Percentiles rank a stretch among this genome's conserved stretches.
Conservation (phyloP, 164 flowering plant genomes). For the Vitis rotundifolia region DNA sequence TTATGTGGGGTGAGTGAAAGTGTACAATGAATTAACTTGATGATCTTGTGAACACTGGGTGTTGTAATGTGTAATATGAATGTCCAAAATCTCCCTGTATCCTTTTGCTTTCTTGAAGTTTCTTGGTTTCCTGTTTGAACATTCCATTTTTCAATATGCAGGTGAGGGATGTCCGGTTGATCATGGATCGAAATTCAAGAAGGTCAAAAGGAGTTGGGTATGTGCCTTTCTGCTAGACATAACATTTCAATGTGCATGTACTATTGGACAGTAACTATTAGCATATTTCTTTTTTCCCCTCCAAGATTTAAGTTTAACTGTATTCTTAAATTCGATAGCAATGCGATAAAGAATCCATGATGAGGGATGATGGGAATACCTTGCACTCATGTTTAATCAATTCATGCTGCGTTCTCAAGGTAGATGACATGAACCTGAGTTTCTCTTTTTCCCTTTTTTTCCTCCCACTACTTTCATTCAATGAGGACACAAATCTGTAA, state of each 20-base stretch:
- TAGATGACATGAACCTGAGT: conserved; percentile 53
- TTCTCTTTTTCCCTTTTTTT: conserved; percentile 18
- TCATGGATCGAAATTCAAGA: conserved; percentile 97
- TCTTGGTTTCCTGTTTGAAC: neutral
- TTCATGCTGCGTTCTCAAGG: conserved; percentile 65
- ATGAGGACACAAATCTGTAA: conserved; percentile 5
- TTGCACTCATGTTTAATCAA: conserved; percentile 68
- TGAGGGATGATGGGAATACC: conserved; percentile 65
- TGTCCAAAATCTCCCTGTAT: neutral
- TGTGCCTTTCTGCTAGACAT: conserved; percentile 25
- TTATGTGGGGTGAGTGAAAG: conserved; percentile 31
- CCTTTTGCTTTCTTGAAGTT: neutral
- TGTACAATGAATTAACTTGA: conserved; percentile 13
- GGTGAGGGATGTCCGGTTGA: conserved; percentile 96
- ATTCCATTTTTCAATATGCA: conserved; percentile 29
- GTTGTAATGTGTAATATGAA: neutral
- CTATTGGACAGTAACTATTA: conserved; percentile 12
- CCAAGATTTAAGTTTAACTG: conserved; percentile 45
- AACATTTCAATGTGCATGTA: conserved; percentile 1
- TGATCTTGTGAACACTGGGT: conserved; percentile 1
- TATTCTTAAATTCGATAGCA: conserved; percentile 59
- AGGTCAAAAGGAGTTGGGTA: conserved; percentile 99
- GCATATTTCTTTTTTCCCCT: conserved; percentile 25
- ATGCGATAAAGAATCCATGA: conserved; percentile 52
- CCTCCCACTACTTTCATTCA: conserved; percentile 8